A percentile compares a stretch with the other conserved stretches of the same genome.
These are phyloP conservation scores for Magnolia kwangsiensis DNA, from an alignment of 164 flowering plant genomes.

Conservation along the genomic window DNA sequence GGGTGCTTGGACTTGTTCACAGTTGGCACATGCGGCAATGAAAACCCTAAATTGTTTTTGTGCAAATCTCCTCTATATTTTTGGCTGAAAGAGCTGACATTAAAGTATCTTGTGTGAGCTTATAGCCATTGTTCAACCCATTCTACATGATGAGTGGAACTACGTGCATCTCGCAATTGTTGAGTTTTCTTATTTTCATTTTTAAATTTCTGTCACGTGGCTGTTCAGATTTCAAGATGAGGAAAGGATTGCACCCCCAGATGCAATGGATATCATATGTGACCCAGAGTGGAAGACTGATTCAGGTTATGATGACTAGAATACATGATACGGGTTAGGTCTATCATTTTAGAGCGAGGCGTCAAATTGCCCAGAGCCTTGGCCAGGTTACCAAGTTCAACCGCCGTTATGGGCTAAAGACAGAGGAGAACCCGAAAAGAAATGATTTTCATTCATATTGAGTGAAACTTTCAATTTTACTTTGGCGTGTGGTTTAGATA, in stretches of 20 bases:
- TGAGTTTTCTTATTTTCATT: background rate
- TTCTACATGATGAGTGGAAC: background rate
- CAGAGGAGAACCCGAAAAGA: slow-evolving; percentile 21
- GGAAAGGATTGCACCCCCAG: slow-evolving; percentile 90
- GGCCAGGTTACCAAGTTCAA: slow-evolving; percentile 86
- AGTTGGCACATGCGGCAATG: too few relatives aligned
- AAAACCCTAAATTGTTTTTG: too few relatives aligned
- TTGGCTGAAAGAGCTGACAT: too few relatives aligned
- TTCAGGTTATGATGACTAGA: slow-evolving; percentile 75
- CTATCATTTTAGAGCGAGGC: slow-evolving; percentile 70
- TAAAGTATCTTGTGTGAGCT: too few relatives aligned
- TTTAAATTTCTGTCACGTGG: background rate
- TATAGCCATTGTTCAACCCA: too few relatives aligned
- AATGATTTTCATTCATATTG: background rate
- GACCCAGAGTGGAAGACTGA: slow-evolving; percentile 78
- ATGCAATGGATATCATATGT: slow-evolving; percentile 90
- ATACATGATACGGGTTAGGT: slow-evolving; percentile 70
- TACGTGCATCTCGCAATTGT: background rate
- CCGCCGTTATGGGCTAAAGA: slow-evolving; percentile 48
- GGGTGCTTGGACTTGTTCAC: too few relatives aligned
- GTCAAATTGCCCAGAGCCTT: slow-evolving; percentile 63
- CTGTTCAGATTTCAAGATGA: slow-evolving; percentile 38
- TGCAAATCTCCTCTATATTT: too few relatives aligned
- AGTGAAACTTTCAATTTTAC: too few relatives aligned
- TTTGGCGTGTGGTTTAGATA: too few relatives aligned